A percentile compares a stretch with the other conserved stretches of the same genome.
phyloP scores from a whole-genome alignment of 73 alveolate genomes.

The Durusdinium trenchii region DNA sequence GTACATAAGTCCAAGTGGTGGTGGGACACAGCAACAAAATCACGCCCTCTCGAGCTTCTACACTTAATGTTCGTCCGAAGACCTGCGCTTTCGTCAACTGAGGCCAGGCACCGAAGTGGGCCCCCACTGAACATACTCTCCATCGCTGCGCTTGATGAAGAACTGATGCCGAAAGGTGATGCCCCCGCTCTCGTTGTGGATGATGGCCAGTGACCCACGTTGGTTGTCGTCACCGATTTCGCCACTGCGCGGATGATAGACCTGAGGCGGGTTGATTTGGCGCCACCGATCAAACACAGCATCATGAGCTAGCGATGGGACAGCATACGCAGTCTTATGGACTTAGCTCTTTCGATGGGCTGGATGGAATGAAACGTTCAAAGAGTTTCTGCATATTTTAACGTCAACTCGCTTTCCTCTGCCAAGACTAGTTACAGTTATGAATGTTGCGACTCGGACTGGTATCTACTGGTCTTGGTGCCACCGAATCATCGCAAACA shows the following conservation, averaged over 20 bases:
- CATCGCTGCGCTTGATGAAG: slow-evolving; percentile 67
- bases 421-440: no score
- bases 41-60: no score
- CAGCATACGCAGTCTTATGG: neutral
- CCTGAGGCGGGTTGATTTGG: neutral
- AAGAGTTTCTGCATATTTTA: no score
- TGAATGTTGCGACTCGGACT: no score
- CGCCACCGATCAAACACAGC: neutral
- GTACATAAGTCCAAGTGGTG: no score
- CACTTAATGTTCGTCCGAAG: no score
- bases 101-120: slow-evolving; percentile 17
- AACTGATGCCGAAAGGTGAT: slow-evolving; percentile 70
- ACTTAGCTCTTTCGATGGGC: neutral
- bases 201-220: slow-evolving; percentile 61
- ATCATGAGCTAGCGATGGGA: neutral
- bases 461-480: no score
- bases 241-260: slow-evolving; percentile 40
- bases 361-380: neutral
- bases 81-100: no score
- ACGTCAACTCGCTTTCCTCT: no score
- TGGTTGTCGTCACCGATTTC: slow-evolving; percentile 64
- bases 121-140: slow-evolving; percentile 60
- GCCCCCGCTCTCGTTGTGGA: slow-evolving; percentile 74
- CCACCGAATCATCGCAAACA: no score
- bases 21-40: no score